Percentiles rank a stretch among this genome's conserved stretches.
These are phyloP conservation scores for Penstemon eatonii DNA, from an alignment of 257 asterid species.

Conservation along the genomic window DNA sequence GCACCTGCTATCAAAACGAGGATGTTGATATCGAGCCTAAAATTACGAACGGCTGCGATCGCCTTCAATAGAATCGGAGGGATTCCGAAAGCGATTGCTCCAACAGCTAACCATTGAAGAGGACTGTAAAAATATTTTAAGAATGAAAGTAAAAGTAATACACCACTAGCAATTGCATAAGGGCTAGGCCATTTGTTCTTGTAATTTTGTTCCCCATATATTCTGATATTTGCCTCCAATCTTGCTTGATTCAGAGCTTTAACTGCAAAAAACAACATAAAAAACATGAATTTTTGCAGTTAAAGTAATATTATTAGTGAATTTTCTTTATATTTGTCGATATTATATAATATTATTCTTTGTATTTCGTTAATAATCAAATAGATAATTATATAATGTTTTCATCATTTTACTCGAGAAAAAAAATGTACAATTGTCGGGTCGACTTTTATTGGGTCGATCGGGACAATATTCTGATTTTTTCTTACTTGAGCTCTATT, in stretches of 20 bases:
- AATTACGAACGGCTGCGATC: slow-evolving; percentile 45
- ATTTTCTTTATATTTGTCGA: too few species aligned
- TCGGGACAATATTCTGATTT: too few species aligned
- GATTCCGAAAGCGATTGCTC: slow-evolving; percentile 59
- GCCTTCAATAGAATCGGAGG: slow-evolving; percentile 57
- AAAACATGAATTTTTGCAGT: neutral
- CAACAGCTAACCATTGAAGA: slow-evolving; percentile 70
- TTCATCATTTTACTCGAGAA: too few species aligned
- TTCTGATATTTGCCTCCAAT: slow-evolving; percentile 65
- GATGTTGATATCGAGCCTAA: slow-evolving; percentile 62
- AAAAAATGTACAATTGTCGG: too few species aligned
- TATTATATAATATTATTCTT: too few species aligned
- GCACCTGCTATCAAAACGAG: slow-evolving; percentile 77
- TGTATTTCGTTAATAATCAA: too few species aligned
- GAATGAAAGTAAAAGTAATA: slow-evolving; percentile 52
- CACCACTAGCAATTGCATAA: slow-evolving; percentile 58
- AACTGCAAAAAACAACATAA: slow-evolving; percentile 38
- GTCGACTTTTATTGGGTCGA: too few species aligned
- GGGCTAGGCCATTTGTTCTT: slow-evolving; percentile 79
- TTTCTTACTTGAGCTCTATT: too few species aligned
- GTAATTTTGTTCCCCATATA: slow-evolving; percentile 39
- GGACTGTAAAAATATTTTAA: slow-evolving; percentile 52
- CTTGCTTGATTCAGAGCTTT: slow-evolving; percentile 75
- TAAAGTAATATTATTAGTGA: too few species aligned
- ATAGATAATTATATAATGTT: too few species aligned